Conservation (phyloP, 495 filamentous ascomycete species). For the Corynascus novoguineensis region DNA sequence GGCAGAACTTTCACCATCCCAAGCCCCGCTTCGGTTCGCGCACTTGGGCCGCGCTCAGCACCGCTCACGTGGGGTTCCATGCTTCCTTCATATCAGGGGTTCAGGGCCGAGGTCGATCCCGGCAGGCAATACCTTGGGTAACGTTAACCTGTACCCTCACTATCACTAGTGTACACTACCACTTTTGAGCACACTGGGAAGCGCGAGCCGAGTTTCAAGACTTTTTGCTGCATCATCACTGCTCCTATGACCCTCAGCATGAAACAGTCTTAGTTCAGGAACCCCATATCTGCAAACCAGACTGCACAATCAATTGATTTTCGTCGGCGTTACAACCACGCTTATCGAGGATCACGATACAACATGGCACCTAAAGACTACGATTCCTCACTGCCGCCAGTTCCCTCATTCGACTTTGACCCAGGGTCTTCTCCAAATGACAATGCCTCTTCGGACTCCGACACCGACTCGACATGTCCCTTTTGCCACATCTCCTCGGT, state of each 20-base stretch:
- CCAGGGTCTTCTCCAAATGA: not conserved
- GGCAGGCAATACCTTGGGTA: slow-evolving; percentile 9
- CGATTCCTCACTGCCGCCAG: slow-evolving; percentile 7
- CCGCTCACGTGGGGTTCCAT: slow-evolving; percentile 1
- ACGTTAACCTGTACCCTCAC: too few species aligned
- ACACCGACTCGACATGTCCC: slow-evolving; percentile 48
- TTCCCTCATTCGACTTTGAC: slow-evolving; percentile 12
- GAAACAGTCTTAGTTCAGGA: too few species aligned
- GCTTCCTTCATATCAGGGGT: not conserved
- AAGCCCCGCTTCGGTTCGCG: too few species aligned
- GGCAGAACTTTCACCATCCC: too few species aligned
- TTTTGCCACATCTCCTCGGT: slow-evolving; percentile 59
- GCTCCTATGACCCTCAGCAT: not conserved
- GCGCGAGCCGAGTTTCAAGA: not conserved
- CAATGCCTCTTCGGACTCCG: not conserved
- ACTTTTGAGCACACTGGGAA: not conserved
- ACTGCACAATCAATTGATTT: too few species aligned
- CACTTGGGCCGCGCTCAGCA: not conserved
- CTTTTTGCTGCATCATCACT: too few species aligned
- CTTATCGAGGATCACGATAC: not conserved
- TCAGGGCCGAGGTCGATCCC: not conserved
- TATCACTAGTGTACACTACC: too few species aligned
- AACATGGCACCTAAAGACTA: slow-evolving; percentile 8
- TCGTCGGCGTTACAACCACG: too few species aligned
- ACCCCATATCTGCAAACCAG: too few species aligned